Conservation (phyloP, 1,139 yeast species). For the Hansenula sp. region DNA sequence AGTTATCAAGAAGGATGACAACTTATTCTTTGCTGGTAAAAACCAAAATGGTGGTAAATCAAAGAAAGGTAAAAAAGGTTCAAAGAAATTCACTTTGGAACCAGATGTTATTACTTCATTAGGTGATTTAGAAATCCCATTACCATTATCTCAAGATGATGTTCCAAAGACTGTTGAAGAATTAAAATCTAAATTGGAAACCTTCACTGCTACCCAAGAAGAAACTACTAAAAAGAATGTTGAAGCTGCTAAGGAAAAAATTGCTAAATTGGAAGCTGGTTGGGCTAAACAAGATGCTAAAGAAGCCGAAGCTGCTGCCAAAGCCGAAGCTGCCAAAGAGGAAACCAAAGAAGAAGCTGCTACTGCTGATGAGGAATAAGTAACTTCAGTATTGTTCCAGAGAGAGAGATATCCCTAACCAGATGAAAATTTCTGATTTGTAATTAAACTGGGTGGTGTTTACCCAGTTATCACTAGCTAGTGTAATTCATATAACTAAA, state of each 20-base stretch:
- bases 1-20: constrained; percentile 62
- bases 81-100: constrained; percentile 68
- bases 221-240: constrained; percentile 76
- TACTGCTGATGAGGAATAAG: constrained; percentile 3
- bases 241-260: constrained; percentile 70
- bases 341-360: constrained; percentile 7
- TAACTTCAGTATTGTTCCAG: background rate
- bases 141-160: constrained; percentile 78
- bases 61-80: constrained; percentile 48
- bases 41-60: constrained; percentile 49
- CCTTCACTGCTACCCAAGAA: constrained; percentile 71
- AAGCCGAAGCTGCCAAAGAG: constrained; percentile 6
- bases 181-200: constrained; percentile 70
- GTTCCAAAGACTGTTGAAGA: constrained; percentile 61
- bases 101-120: constrained; percentile 77
- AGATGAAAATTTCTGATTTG: background rate
- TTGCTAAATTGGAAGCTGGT: constrained; percentile 51
- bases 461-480: no score
- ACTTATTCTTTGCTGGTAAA: constrained; percentile 47
- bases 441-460: no score
- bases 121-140: constrained; percentile 69
- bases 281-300: constrained; percentile 34
- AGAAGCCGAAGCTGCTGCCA: constrained; percentile 26
- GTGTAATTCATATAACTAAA: no score
- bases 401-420: background rate